Percentiles rank a stretch among this genome's conserved stretches.
These are phyloP conservation scores for Colletotrichum tofieldiae DNA, from an alignment of 2,329 filamentous ascomycete genomes.

Conservation along the genomic window DNA sequence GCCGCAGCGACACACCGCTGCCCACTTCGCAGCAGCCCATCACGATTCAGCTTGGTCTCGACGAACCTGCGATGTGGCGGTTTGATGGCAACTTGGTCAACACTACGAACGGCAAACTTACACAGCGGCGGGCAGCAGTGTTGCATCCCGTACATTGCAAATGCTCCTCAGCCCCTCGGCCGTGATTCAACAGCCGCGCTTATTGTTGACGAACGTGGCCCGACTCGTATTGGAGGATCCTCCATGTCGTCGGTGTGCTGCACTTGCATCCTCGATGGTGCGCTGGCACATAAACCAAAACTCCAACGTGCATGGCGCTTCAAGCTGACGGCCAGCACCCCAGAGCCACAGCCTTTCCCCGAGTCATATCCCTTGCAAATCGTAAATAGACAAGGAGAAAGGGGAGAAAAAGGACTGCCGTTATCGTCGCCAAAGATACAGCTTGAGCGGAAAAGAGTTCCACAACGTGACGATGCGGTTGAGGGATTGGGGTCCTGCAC, in stretches of 20 bases:
- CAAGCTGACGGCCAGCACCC: neutral
- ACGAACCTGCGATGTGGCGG: neutral
- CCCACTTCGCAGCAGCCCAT: no score
- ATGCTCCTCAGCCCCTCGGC: neutral
- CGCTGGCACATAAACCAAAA: neutral
- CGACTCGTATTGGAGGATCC: neutral
- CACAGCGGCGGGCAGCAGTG: neutral
- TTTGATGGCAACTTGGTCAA: neutral
- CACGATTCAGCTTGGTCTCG: neutral
- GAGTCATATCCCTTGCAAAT: constrained; percentile 4
- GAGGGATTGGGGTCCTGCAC: no score
- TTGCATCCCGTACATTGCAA: neutral
- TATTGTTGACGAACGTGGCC: neutral
- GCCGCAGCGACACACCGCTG: no score
- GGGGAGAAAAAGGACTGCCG: neutral
- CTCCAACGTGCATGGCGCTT: neutral
- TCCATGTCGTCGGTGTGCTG: neutral
- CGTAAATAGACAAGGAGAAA: neutral
- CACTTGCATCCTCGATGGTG: constrained; percentile 6
- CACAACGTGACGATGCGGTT: no score
- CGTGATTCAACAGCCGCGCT: neutral
- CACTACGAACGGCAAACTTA: no score
- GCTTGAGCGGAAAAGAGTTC: neutral
- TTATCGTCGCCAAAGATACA: neutral
- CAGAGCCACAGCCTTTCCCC: no score